Conservation (phyloP, 2,329 filamentous ascomycete genomes). For the Alternaria brassicae region DNA sequence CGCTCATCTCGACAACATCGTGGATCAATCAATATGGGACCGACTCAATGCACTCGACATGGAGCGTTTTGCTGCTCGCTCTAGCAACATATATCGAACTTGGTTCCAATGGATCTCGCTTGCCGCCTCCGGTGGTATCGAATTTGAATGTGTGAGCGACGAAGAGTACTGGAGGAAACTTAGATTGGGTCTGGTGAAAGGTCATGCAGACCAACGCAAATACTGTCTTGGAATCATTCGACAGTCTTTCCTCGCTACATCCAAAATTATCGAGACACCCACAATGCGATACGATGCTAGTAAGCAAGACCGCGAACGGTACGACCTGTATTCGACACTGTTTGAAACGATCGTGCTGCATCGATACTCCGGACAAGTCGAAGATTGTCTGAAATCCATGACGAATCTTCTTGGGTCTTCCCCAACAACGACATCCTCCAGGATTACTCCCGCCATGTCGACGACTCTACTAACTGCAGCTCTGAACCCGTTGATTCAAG, state of each 20-base stretch:
- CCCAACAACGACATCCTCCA: constrained; percentile 42
- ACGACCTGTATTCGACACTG: constrained; percentile 54
- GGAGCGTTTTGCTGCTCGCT: constrained; percentile 25
- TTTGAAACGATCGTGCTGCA: constrained; percentile 59
- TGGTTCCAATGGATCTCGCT: constrained; percentile 50
- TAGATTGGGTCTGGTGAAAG: constrained; percentile 49
- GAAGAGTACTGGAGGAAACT: constrained; percentile 53
- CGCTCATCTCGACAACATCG: constrained; percentile 2
- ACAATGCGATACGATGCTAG: constrained; percentile 33
- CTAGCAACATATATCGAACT: constrained; percentile 37
- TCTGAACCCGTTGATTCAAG: constrained; percentile 52
- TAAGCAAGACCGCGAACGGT: constrained; percentile 40
- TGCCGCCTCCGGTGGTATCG: constrained; percentile 20
- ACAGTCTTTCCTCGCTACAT: constrained; percentile 48
- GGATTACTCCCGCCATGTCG: constrained; percentile 52
- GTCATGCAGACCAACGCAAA: constrained; percentile 56
- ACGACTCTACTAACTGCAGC: constrained; percentile 53
- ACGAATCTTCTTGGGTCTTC: constrained; percentile 46
- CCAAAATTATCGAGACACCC: constrained; percentile 32
- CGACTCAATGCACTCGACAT: constrained; percentile 27
- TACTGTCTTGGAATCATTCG: constrained; percentile 55
- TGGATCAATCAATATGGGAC: constrained; percentile 36
- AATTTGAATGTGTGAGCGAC: constrained; percentile 32
- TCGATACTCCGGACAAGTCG: constrained; percentile 58
- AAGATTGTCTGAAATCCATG: constrained; percentile 55